A percentile compares a stretch with the other conserved stretches of the same genome.
phyloP scores from a whole-genome alignment of 495 filamentous ascomycete species.

The Podospora comata region DNA sequence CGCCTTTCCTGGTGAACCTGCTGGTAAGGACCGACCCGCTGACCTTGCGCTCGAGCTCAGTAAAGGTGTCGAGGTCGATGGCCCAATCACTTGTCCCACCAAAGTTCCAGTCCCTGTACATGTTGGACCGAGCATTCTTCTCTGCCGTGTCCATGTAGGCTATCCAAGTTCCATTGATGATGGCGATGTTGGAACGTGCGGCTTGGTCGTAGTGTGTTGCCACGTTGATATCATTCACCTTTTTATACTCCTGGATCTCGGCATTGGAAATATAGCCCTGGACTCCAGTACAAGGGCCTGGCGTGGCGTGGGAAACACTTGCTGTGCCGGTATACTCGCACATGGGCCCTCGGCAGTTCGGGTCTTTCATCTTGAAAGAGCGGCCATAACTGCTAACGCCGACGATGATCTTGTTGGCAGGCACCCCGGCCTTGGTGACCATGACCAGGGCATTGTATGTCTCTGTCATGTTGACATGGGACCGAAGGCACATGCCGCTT shows the following conservation, averaged over 20 bases:
- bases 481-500: conserved; percentile 40
- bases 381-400: conserved; percentile 41
- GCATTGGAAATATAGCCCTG: conserved; percentile 18
- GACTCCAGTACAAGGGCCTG: conserved; percentile 14
- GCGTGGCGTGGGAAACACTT: conserved; percentile 7
- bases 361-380: conserved; percentile 31
- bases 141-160: conserved; percentile 22
- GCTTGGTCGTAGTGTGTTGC: conserved; percentile 1
- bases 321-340: conserved; percentile 19
- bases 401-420: conserved; percentile 37
- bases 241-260: conserved; percentile 15
- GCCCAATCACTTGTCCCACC: conserved; percentile 45
- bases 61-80: conserved; percentile 32
- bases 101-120: conserved; percentile 34
- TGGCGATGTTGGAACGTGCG: conserved; percentile 12
- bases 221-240: neutral
- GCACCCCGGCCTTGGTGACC: conserved; percentile 51
- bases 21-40: neutral
- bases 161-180: conserved; percentile 5
- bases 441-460: conserved; percentile 39
- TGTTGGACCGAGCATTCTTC: conserved; percentile 21
- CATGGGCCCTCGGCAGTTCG: conserved; percentile 13
- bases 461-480: conserved; percentile 46
- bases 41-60: neutral
- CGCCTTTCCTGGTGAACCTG: neutral